These are phyloP conservation scores for Tarenaya hassleriana DNA, from an alignment of 345 rosid species.

Conservation along the genomic window DNA sequence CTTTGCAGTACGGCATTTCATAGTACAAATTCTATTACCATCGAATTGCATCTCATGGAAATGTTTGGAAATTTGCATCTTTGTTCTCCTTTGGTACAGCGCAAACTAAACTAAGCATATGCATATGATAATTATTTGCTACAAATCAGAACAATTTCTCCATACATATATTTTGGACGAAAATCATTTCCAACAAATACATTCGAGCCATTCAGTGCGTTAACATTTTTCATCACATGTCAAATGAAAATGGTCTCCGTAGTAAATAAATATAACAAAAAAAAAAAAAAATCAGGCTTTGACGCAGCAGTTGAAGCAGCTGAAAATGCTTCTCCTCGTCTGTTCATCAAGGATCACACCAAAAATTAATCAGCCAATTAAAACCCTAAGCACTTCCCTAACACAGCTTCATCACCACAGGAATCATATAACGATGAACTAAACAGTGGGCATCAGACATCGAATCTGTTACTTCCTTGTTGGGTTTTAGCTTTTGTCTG, in stretches of 20 bases:
- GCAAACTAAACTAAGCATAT: no score
- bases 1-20: no score
- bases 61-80: no score
- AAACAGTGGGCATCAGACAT: conserved; percentile 27
- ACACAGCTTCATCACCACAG: neutral
- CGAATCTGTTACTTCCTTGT: conserved; percentile 36
- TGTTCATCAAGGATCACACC: conserved; percentile 29
- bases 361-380: neutral
- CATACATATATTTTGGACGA: no score
- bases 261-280: neutral
- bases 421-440: conserved; percentile 63
- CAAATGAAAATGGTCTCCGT: conserved; percentile 11
- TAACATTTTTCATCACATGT: conserved; percentile 15
- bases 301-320: conserved; percentile 79
- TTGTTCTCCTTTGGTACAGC: no score
- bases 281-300: conserved; percentile 39
- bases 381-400: neutral
- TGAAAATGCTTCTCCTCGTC: conserved; percentile 65
- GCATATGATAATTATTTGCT: no score
- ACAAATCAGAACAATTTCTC: no score
- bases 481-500: conserved; percentile 31
- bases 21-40: no score
- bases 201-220: no score
- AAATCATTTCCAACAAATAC: no score
- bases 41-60: no score